A percentile compares a stretch with the other conserved stretches of the same genome.
Evolutionary conservation across 208 protist genomes (phyloP).

Genomic region (Trichomonas vaginalis): DNA sequence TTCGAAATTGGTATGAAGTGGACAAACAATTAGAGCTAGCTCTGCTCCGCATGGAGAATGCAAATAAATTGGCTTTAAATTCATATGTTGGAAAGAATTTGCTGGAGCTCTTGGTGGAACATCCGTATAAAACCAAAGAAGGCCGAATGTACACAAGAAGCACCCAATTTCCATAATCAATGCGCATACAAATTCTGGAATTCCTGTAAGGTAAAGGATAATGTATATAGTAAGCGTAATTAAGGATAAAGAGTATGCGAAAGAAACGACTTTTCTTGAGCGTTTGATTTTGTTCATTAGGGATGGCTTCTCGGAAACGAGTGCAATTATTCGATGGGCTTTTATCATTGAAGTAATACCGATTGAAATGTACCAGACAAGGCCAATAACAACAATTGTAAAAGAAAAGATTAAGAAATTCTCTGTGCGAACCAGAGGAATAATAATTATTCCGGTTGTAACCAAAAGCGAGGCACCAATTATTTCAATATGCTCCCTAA

Average conservation of each 20-base stretch:
- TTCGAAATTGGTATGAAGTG: too few species aligned
- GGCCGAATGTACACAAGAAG: background rate
- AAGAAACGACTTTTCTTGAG: background rate
- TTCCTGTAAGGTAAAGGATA: background rate
- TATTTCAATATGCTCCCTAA: background rate
- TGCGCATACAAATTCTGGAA: background rate
- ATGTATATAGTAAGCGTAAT: background rate
- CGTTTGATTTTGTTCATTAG: background rate
- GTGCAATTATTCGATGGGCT: background rate
- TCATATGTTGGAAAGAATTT: background rate
- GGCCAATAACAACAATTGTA: background rate
- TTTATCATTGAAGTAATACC: background rate
- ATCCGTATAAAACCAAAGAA: background rate
- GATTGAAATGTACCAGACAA: background rate
- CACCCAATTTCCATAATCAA: background rate
- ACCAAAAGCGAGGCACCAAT: background rate
- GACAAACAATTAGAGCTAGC: too few species aligned
- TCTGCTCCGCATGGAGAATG: background rate
- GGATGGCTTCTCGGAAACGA: background rate
- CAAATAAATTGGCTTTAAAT: background rate
- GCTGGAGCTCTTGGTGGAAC: background rate
- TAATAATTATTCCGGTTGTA: background rate
- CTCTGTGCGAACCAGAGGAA: background rate
- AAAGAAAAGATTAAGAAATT: background rate
- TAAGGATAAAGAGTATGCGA: background rate